Base-by-base conservation (phyloP, 129 eudicot genomes). In the Pulicaria dysenterica region DNA sequence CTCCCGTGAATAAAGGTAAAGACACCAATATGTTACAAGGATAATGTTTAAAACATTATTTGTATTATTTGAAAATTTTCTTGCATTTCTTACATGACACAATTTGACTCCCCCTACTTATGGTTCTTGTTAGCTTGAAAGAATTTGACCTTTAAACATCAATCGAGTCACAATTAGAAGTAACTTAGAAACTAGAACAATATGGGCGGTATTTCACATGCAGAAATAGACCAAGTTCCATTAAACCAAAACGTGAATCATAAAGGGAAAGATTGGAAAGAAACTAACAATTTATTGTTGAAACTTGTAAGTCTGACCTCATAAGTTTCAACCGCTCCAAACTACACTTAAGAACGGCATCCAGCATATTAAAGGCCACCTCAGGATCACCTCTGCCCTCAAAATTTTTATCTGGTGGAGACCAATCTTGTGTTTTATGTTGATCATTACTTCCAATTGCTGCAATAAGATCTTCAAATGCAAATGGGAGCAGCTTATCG, bases 281-380 rank as follows among this genome's bases (percentile, higher is more conserved):
- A 15, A 4, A 24, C 31, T 24, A 24, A 24, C 31, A 24, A 24
- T 24, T 24, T 24, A 1, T 24, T 24, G 64, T 34, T 49, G 7
- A 51, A 55, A 62, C 3, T 15, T 10, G 48, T 0, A 55, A 56
- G 24, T 45, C 79, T 75, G 58, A 91, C 97, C 97, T 88, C 90
- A 83, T 70, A 3, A 42, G 77, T 72, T 81, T 91, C 79, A 88
- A 63, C 3, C 93, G 89, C 59, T 91, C 89, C 84, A 91, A 81
- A 58, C 84, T 88, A 61, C 50, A 70, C 77, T 74, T 91, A 15
- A 91, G 79, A 83, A 86, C 81, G 24, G 73, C 72, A 72, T 91
- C 96, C 87, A 91, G 79, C 49, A 72, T 86, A 73, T 69, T 84
- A 62, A 86, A 91, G 75, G 78, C 87, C 0, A 47, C 78, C 15